A percentile compares a stretch with the other conserved stretches of the same genome.
Evolutionary conservation across 2,329 filamentous ascomycete species (phyloP).

Genomic region (Ascochyta viciae-villosae): DNA sequence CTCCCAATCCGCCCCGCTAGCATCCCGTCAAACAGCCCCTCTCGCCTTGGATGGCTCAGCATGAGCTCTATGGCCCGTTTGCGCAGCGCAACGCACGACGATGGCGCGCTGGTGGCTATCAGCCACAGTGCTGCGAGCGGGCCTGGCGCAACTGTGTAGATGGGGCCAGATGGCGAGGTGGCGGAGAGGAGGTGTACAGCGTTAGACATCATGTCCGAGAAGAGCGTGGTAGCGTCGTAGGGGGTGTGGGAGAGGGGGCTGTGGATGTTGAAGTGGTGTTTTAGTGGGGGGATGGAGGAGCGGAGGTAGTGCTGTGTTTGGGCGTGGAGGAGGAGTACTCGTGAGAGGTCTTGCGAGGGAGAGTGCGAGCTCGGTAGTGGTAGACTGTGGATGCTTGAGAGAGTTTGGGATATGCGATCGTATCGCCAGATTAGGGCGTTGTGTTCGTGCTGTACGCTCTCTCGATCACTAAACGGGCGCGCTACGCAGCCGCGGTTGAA

Average conservation of each 20-base stretch:
- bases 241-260: conserved; percentile 24
- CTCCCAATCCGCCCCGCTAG: conserved; percentile 59
- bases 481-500: conserved; percentile 32
- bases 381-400: conserved; percentile 13
- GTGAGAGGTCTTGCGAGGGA: conserved; percentile 9
- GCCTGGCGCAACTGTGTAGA: conserved; percentile 37
- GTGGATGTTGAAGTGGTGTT: conserved; percentile 16
- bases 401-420: conserved; percentile 6
- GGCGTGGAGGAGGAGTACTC: conserved; percentile 20
- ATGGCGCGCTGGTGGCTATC: conserved; percentile 30
- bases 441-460: conserved; percentile 17
- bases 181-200: conserved; percentile 18
- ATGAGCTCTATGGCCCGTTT: conserved; percentile 36
- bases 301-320: conserved; percentile 26
- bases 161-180: conserved; percentile 20
- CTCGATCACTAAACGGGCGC: conserved; percentile 17
- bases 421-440: conserved; percentile 17
- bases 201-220: conserved; percentile 26
- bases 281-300: conserved; percentile 19
- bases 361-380: background rate
- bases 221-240: conserved; percentile 24
- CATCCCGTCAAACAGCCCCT: conserved; percentile 65
- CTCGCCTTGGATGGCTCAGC: conserved; percentile 47
- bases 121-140: conserved; percentile 37
- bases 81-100: conserved; percentile 28